phyloP scores from a whole-genome alignment of 495 filamentous ascomycete species.

The Lichenothelia convexa region DNA sequence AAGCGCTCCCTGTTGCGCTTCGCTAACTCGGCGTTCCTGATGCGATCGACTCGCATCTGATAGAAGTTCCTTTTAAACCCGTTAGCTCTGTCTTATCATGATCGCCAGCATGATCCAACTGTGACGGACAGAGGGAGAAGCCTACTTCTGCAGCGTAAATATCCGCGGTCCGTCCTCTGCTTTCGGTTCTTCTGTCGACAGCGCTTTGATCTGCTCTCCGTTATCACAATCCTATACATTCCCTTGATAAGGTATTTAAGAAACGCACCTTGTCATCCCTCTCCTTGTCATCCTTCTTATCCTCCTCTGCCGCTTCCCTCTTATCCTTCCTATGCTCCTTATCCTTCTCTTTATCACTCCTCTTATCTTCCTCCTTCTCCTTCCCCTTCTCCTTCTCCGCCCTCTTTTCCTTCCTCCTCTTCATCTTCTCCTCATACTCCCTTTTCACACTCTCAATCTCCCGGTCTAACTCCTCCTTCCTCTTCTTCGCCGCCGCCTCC shows the following conservation, averaged over 20 bases:
- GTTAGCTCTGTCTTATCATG: background rate
- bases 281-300: constrained; percentile 28
- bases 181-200: constrained; percentile 13
- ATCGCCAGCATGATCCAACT: background rate
- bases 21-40: constrained; percentile 60
- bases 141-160: constrained; percentile 72
- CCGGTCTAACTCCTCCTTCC: constrained; percentile 21
- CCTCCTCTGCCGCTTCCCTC: no score
- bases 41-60: constrained; percentile 62
- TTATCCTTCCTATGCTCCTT: constrained; percentile 16
- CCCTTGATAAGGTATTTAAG: background rate
- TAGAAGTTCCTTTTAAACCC: constrained; percentile 54
- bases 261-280: constrained; percentile 25
- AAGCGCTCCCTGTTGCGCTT: constrained; percentile 69
- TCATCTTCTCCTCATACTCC: constrained; percentile 70
- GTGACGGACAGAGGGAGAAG: background rate
- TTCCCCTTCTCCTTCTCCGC: constrained; percentile 27
- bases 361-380: constrained; percentile 15
- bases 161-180: constrained; percentile 39
- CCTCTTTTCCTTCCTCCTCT: constrained; percentile 44
- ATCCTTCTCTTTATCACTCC: constrained; percentile 10
- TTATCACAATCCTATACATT: background rate
- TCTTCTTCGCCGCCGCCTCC: constrained; percentile 40
- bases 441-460: constrained; percentile 47
- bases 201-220: constrained; percentile 16